phyloP scores from a whole-genome alignment of 345 rosid genomes.

The Lepidium didymum region DNA sequence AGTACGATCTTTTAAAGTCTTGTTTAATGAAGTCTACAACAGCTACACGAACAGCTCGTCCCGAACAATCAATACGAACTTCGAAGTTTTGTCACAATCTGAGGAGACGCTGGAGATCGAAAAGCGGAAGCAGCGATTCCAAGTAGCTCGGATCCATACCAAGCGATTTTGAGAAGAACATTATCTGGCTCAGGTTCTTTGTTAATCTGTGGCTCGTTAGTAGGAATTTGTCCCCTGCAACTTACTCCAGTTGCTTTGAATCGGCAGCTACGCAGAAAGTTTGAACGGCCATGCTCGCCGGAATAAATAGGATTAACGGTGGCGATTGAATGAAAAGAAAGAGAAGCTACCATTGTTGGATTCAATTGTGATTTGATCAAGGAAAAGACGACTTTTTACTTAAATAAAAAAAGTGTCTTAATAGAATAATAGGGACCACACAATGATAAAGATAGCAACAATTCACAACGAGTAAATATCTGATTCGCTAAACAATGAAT shows the following conservation, averaged over 20 bases:
- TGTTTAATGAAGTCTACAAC: slow-evolving; percentile 60
- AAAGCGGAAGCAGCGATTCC: slow-evolving; percentile 82
- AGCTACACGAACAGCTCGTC: slow-evolving; percentile 45
- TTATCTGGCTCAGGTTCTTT: slow-evolving; percentile 50
- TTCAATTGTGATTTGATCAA: background rate
- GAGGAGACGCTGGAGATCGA: slow-evolving; percentile 34
- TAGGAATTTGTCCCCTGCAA: slow-evolving; percentile 29
- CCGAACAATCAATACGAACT: slow-evolving; percentile 41
- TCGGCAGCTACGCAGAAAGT: slow-evolving; percentile 1
- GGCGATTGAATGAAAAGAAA: slow-evolving; percentile 29
- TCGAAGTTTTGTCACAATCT: background rate
- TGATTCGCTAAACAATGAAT: slow-evolving; percentile 12
- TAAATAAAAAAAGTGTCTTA: background rate
- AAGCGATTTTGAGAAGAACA: slow-evolving; percentile 70
- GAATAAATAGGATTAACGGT: slow-evolving; percentile 16
- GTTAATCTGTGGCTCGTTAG: slow-evolving; percentile 27
- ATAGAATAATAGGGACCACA: slow-evolving; percentile 13
- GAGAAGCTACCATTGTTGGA: slow-evolving; percentile 39
- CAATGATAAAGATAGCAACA: background rate
- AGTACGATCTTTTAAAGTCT: slow-evolving; percentile 73
- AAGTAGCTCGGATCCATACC: slow-evolving; percentile 93
- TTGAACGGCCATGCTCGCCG: background rate
- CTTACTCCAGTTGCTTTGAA: background rate
- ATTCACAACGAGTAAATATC: background rate
- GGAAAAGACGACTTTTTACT: background rate